A percentile compares a stretch with the other conserved stretches of the same genome.
Conservation (phyloP, 2,329 filamentous ascomycete species). For the Aspergillus sp. region DNA sequence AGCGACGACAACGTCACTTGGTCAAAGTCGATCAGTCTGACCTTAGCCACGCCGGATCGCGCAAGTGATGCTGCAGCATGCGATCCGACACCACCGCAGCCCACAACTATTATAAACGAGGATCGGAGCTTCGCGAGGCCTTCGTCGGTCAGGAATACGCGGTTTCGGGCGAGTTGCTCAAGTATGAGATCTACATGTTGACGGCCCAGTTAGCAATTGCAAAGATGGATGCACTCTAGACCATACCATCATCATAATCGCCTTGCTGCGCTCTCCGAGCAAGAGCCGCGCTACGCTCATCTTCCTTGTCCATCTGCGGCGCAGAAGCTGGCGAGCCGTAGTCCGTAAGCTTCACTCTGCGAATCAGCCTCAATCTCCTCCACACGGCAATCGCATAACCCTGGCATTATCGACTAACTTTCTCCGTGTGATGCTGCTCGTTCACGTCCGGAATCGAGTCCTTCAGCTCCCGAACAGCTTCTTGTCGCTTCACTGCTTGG, state of each 20-base stretch:
- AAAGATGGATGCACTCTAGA: too few relatives aligned
- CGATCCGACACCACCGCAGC: conserved; percentile 88
- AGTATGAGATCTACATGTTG: conserved; percentile 64
- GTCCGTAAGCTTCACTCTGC: conserved; percentile 39
- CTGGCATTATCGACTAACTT: conserved; percentile 25
- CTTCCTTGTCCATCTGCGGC: conserved; percentile 39
- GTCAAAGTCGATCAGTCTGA: conserved; percentile 91
- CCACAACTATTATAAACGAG: conserved; percentile 81
- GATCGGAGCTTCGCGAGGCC: conserved; percentile 70
- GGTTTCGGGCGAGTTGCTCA: conserved; percentile 87
- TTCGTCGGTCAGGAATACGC: conserved; percentile 76
- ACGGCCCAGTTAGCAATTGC: conserved; percentile 3
- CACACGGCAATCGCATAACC: not conserved
- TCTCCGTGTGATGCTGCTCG: conserved; percentile 42
- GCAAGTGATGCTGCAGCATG: conserved; percentile 80
- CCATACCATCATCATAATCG: conserved; percentile 58
- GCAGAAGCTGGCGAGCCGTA: conserved; percentile 34
- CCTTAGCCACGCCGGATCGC: conserved; percentile 76
- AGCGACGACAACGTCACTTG: conserved; percentile 91
- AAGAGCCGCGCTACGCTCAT: conserved; percentile 49
- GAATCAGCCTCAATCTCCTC: conserved; percentile 23
- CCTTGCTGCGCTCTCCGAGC: conserved; percentile 52
- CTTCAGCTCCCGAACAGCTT: conserved; percentile 50
- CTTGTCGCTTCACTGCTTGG: conserved; percentile 46
- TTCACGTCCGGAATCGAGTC: conserved; percentile 51